Base-by-base conservation (phyloP, 169 alveolate genomes). In the Eimeria mitis region DNA sequence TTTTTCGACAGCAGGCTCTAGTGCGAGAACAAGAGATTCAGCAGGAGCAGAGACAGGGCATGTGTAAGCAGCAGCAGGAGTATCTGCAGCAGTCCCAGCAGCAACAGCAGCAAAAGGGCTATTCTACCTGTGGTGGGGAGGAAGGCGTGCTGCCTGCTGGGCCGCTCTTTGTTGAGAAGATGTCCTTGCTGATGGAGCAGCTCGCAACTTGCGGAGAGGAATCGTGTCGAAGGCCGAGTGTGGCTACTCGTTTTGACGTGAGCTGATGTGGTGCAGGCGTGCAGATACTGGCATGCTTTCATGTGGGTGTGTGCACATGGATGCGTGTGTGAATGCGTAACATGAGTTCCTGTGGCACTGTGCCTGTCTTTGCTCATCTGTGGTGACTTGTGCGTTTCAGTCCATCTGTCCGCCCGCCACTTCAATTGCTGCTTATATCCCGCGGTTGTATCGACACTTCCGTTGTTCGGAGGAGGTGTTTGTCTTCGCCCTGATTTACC, bases 391-490 rank as follows among this genome's bases (percentile, higher is more conserved):
- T 78, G n/a, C 63, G 47, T n/a, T 85, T n/a, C 92, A 85, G 92
- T 85, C 92, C 8, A 25, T 85, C 8, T 85, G 92, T 71, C 81
- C 92, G 47, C 92, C 92, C n/a, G 92, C 92, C 5, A 85, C 92
- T 34, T 61, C 92, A 42, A 85, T 85, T 85, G 76, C 92, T 56
- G 92, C 92, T 2, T 85, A 85, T 81, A 85, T 85, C 63, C 92
- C 92, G 31, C 92, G 92, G 42, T 81, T 85, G 75, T 85, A 85
- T 42, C 92, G 92, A 44, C 92, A 85, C 92, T 85, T 85, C 40
- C 92, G 92, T 47, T 85, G 92, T 71, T 59, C 92, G 40, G 92
- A 85, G 44, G 92, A 85, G 92, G 92, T 85, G 47, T 85, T 85
- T 81, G 92, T 85, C 79, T 85, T 85, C 49, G 92, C 92, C 42